These are phyloP conservation scores for Pythium aphanidermatum DNA, from an alignment of 352 stramenopile species.

Conservation along the genomic window DNA sequence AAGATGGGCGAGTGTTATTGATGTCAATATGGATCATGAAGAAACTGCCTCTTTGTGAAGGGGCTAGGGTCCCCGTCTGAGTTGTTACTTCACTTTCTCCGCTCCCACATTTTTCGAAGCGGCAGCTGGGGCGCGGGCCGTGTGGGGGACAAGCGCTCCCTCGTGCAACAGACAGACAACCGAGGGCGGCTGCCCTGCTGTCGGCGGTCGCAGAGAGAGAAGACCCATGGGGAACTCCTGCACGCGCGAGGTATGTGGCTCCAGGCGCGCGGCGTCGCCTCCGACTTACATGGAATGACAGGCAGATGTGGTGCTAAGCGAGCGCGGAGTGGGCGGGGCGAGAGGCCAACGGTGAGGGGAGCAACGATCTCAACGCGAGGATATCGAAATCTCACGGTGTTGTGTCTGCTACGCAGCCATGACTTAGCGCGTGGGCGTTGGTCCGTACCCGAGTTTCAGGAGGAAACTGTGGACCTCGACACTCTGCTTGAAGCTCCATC, in stretches of 20 bases:
- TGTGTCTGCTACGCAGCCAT: slow-evolving; percentile 8
- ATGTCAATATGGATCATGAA: slow-evolving; percentile 10
- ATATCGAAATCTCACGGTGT: neutral
- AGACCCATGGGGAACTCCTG: slow-evolving; percentile 23
- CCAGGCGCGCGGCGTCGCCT: too few species aligned
- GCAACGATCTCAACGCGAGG: neutral
- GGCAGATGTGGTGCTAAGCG: slow-evolving; percentile 62
- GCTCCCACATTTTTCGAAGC: slow-evolving; percentile 25
- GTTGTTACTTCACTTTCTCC: slow-evolving; percentile 22
- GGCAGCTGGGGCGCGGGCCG: slow-evolving; percentile 5
- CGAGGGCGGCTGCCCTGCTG: neutral
- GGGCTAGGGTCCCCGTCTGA: slow-evolving; percentile 16
- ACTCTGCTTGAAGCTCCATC: slow-evolving; percentile 71
- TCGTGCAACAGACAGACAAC: slow-evolving; percentile 1
- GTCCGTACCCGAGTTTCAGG: slow-evolving; percentile 53
- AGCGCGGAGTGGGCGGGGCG: slow-evolving; percentile 27
- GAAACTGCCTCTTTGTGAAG: slow-evolving; percentile 19
- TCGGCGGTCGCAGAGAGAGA: neutral
- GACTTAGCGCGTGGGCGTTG: slow-evolving; percentile 55
- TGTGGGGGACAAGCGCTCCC: slow-evolving; percentile 7
- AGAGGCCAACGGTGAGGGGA: slow-evolving; percentile 31
- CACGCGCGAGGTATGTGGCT: slow-evolving; percentile 17
- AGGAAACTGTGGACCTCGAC: slow-evolving; percentile 77
- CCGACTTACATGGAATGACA: slow-evolving; percentile 12
- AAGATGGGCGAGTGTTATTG: neutral